Percentiles rank a stretch among this genome's conserved stretches.
Evolutionary conservation across 2,329 filamentous ascomycete genomes (phyloP).

Genomic region (Alternaria infectoria): DNA sequence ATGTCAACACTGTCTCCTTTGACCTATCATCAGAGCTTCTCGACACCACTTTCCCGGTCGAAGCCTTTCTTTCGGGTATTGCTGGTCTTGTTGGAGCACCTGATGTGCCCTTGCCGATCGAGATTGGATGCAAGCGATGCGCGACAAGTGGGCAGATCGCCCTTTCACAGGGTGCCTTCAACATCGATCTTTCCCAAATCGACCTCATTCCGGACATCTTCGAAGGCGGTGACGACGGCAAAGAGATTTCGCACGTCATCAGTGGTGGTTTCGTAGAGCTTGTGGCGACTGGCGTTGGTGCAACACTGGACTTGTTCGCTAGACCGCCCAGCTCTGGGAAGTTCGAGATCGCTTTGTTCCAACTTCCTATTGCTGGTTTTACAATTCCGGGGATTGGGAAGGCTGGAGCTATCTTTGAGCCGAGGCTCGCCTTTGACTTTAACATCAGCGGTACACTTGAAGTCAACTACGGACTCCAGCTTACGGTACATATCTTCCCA

Average conservation of each 20-base stretch:
- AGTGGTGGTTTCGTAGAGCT: conserved; percentile 45
- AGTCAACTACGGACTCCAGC: conserved; percentile 46
- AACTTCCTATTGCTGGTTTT: conserved; percentile 39
- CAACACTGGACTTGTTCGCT: conserved; percentile 45
- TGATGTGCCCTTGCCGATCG: conserved; percentile 23
- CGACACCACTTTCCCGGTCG: conserved; percentile 31
- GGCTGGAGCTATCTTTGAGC: conserved; percentile 45
- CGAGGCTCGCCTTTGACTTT: conserved; percentile 35
- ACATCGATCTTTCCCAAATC: conserved; percentile 32
- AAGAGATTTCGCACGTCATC: conserved; percentile 35
- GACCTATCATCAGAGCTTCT: conserved; percentile 29
- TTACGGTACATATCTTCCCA: conserved; percentile 31
- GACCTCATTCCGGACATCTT: conserved; percentile 34
- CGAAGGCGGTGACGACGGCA: conserved; percentile 29
- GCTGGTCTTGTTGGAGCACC: conserved; percentile 18
- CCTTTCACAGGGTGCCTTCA: conserved; percentile 40
- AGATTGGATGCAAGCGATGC: conserved; percentile 48
- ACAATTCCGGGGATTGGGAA: conserved; percentile 44
- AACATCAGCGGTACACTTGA: conserved; percentile 36
- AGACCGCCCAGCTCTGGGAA: conserved; percentile 29
- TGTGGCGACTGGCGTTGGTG: conserved; percentile 34
- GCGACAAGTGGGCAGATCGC: conserved; percentile 38
- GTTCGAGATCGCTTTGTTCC: conserved; percentile 31
- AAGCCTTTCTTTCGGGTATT: conserved; percentile 24
- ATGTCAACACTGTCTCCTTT: conserved; percentile 26